phyloP scores from a whole-genome alignment of 129 eudicot genomes.

The Solidago caesia region DNA sequence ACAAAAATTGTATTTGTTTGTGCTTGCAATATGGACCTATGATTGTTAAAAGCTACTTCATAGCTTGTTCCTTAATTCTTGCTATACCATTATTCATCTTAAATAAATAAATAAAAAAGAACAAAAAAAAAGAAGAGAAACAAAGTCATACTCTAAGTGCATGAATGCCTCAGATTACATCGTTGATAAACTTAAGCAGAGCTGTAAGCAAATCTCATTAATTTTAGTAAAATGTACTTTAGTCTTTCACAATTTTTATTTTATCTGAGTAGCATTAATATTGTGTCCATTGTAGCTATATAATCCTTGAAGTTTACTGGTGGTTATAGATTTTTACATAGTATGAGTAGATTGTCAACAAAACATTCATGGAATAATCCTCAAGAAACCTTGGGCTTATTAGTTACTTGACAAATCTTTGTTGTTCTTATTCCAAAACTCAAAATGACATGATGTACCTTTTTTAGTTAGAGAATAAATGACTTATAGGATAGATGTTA shows the following conservation, averaged over 20 bases:
- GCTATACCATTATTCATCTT: no score
- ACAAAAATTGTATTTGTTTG: no score
- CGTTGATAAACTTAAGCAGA: no score
- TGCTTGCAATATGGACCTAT: neutral
- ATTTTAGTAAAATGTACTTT: slow-evolving; percentile 11
- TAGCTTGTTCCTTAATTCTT: no score
- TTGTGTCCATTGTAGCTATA: neutral
- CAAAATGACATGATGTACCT: slow-evolving; percentile 2
- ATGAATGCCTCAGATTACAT: no score
- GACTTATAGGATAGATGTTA: neutral
- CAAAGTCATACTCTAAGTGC: no score
- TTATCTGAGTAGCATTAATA: neutral
- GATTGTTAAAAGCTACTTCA: neutral
- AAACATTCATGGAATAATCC: neutral
- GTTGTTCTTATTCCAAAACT: no score
- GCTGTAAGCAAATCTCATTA: no score
- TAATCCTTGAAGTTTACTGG: slow-evolving; percentile 4
- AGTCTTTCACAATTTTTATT: neutral
- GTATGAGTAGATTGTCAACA: neutral
- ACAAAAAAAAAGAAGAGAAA: no score
- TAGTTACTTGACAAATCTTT: neutral
- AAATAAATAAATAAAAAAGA: no score
- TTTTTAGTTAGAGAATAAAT: neutral
- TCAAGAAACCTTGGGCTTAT: neutral
- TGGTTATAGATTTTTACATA: neutral